phyloP scores from a whole-genome alignment of 805 yeast genomes.

The Debaryomyces castellii region DNA sequence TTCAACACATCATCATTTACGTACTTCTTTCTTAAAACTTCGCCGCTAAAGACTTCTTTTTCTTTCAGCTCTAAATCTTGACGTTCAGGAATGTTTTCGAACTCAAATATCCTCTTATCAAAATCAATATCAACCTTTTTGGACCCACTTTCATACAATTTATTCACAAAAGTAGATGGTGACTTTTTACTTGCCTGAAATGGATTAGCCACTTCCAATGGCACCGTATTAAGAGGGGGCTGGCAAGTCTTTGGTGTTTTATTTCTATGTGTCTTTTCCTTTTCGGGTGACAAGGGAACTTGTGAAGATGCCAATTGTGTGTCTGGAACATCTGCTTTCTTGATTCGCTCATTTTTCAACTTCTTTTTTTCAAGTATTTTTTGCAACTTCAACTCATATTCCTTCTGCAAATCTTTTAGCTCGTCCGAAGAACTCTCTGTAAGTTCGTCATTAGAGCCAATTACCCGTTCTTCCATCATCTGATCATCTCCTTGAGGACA shows the following conservation, averaged over 20 bases:
- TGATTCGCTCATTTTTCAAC: conserved; percentile 1
- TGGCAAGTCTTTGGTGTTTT: neutral
- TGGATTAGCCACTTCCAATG: neutral
- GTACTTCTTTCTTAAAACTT: conserved; percentile 42
- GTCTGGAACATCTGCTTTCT: neutral
- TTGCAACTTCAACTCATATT: conserved; percentile 27
- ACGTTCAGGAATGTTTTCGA: conserved; percentile 14
- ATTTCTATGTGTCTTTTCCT: neutral
- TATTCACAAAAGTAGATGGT: conserved; percentile 18
- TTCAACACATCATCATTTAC: conserved; percentile 35
- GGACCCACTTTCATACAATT: conserved; percentile 15
- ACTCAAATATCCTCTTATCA: conserved; percentile 23
- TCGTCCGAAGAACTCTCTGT: conserved; percentile 42
- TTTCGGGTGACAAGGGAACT: conserved; percentile 13
- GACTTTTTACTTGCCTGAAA: too few relatives aligned
- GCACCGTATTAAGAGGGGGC: neutral
- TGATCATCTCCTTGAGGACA: neutral
- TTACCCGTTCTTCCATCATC: conserved; percentile 17
- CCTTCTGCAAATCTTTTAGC: conserved; percentile 36
- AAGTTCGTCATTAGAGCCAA: conserved; percentile 26
- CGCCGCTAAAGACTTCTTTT: conserved; percentile 17
- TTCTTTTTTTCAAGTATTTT: conserved; percentile 13
- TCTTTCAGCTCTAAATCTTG: conserved; percentile 15
- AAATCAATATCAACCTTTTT: conserved; percentile 17
- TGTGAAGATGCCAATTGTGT: neutral